These are phyloP conservation scores for Pyrenochaeta sp. DNA, from an alignment of 2,329 filamentous ascomycete species.

Conservation along the genomic window DNA sequence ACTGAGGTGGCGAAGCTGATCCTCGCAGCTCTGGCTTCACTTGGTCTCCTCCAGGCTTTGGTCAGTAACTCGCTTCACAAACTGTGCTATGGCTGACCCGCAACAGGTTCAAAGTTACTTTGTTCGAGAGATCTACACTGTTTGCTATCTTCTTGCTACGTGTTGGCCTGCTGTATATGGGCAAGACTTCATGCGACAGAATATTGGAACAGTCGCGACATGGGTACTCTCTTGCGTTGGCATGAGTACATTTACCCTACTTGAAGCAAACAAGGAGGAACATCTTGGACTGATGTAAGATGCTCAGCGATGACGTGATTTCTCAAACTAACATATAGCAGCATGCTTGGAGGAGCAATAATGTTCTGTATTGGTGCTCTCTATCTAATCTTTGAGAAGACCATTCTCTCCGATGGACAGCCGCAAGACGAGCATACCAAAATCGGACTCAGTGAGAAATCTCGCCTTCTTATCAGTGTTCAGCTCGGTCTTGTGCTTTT, in stretches of 20 bases:
- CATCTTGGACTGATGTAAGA: constrained; percentile 75
- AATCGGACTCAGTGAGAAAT: constrained; percentile 54
- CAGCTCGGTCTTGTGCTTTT: constrained; percentile 81
- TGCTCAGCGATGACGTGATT: background rate
- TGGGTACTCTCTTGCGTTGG: constrained; percentile 80
- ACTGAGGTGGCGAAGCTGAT: constrained; percentile 65
- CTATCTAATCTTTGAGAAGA: constrained; percentile 83
- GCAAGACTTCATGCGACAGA: constrained; percentile 70
- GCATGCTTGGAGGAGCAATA: constrained; percentile 74
- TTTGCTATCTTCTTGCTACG: constrained; percentile 76
- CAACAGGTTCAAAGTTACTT: constrained; percentile 92
- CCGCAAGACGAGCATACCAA: constrained; percentile 38
- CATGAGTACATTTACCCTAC: constrained; percentile 90
- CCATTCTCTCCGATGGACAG: constrained; percentile 56
- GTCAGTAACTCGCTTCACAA: constrained; percentile 40
- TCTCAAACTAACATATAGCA: constrained; percentile 45
- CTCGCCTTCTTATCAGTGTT: constrained; percentile 68
- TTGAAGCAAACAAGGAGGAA: constrained; percentile 87
- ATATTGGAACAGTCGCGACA: constrained; percentile 68
- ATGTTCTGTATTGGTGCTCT: constrained; percentile 79
- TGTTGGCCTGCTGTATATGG: constrained; percentile 83
- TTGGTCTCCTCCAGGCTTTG: constrained; percentile 80
- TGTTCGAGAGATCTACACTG: constrained; percentile 83
- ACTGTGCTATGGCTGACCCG: constrained; percentile 6
- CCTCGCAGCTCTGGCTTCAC: constrained; percentile 70